Conservation (phyloP, 2,329 filamentous ascomycete genomes). For the Arthroderma sp. region DNA sequence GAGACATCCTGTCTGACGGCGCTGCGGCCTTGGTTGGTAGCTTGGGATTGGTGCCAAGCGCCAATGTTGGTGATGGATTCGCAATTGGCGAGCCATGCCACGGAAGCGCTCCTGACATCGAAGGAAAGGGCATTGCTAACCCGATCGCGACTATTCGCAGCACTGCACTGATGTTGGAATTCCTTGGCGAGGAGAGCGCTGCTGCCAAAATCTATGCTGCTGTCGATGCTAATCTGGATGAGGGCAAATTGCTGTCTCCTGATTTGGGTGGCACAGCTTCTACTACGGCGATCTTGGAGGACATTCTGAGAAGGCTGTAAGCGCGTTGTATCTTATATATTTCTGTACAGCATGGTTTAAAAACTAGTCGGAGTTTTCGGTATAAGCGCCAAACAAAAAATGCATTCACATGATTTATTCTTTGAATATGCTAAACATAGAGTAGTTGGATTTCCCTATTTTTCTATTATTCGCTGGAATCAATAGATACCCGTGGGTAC, state of each 20-base stretch:
- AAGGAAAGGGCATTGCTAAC: constrained; percentile 85
- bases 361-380: neutral
- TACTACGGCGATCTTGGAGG: constrained; percentile 74
- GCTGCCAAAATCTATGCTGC: constrained; percentile 83
- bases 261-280: constrained; percentile 80
- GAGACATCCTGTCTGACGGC: constrained; percentile 90
- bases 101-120: constrained; percentile 88
- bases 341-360: neutral
- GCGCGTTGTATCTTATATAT: neutral
- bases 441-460: too few relatives aligned
- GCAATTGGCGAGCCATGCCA: constrained; percentile 98
- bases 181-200: constrained; percentile 73
- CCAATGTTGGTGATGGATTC: constrained; percentile 88
- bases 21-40: constrained; percentile 87
- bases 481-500: too few relatives aligned
- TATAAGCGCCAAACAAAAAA: neutral
- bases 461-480: too few relatives aligned
- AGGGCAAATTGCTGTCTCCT: constrained; percentile 68
- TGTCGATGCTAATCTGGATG: constrained; percentile 78
- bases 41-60: constrained; percentile 81
- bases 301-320: constrained; percentile 50
- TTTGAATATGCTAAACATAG: neutral
- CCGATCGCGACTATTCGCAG: constrained; percentile 89
- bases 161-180: constrained; percentile 91
- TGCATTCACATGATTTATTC: neutral